Percentiles rank a stretch among this genome's conserved stretches.
Conservation (phyloP, 176 grass and related monocot genomes). For the Saccharum officinarum region DNA sequence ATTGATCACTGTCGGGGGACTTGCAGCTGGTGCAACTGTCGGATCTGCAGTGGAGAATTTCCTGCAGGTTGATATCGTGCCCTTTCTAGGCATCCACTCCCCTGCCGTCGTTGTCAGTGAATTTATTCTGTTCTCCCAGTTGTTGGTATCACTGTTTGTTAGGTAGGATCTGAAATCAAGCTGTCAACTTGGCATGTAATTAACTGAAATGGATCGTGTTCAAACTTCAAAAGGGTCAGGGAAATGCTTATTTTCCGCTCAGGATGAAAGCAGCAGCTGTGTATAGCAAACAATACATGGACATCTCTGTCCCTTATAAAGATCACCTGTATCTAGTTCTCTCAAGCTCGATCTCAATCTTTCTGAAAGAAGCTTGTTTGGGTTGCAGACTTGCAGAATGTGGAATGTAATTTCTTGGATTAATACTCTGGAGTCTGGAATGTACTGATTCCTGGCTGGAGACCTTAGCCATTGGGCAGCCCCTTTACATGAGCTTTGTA, state of each 20-base stretch:
- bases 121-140: constrained; percentile 91
- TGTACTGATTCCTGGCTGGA: background rate
- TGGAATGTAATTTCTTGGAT: background rate
- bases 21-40: constrained; percentile 66
- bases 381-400: background rate
- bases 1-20: constrained; percentile 72
- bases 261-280: constrained; percentile 43
- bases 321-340: constrained; percentile 31
- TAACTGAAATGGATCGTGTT: constrained; percentile 42
- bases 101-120: constrained; percentile 87
- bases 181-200: constrained; percentile 58
- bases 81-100: constrained; percentile 85
- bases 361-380: background rate
- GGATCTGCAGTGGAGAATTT: constrained; percentile 85
- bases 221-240: constrained; percentile 12
- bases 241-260: constrained; percentile 31
- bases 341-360: background rate
- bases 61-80: constrained; percentile 92
- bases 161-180: constrained; percentile 52
- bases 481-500: background rate
- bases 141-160: constrained; percentile 80
- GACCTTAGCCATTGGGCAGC: background rate
- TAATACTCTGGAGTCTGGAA: background rate
- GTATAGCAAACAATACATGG: constrained; percentile 46
- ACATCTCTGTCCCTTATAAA: constrained; percentile 24